Evolutionary conservation across 257 asterid genomes (phyloP).

Genomic region (Solanum paucissectum): DNA sequence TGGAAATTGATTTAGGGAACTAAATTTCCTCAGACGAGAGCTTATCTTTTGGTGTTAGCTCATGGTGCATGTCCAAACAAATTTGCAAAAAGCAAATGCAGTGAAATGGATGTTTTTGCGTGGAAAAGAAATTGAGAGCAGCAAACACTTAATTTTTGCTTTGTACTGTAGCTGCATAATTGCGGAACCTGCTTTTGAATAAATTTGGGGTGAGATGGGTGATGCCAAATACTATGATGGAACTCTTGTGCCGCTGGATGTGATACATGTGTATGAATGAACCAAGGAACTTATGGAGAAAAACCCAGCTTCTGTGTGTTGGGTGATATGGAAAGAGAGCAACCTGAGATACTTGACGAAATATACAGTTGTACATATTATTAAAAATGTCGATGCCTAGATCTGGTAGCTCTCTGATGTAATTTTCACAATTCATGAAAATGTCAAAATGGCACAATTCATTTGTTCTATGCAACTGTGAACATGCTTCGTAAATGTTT

Average conservation of each 20-base stretch:
- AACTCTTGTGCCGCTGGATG: not conserved
- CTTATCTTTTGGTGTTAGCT: not conserved
- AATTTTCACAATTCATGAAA: not conserved
- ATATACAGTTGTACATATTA: not conserved
- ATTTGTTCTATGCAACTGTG: not conserved
- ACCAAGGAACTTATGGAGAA: not conserved
- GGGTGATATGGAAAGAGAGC: not conserved
- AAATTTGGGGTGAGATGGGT: not conserved
- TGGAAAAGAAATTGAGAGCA: not conserved
- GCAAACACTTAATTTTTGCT: not conserved
- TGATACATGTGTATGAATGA: not conserved
- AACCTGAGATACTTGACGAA: not conserved
- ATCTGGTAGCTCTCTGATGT: not conserved
- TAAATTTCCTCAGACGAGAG: not conserved
- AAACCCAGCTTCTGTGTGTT: not conserved
- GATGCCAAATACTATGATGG: not conserved
- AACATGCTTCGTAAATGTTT: not conserved
- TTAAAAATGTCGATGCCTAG: not conserved
- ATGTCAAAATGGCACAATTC: not conserved
- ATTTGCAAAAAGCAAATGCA: not conserved
- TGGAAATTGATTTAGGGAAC: not conserved
- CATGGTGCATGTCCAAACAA: not conserved
- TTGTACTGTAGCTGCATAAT: not conserved
- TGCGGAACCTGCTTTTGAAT: not conserved
- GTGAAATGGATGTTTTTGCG: not conserved